phyloP scores from a whole-genome alignment of 2,329 filamentous ascomycete species.

The Fusarium sublunatum region DNA sequence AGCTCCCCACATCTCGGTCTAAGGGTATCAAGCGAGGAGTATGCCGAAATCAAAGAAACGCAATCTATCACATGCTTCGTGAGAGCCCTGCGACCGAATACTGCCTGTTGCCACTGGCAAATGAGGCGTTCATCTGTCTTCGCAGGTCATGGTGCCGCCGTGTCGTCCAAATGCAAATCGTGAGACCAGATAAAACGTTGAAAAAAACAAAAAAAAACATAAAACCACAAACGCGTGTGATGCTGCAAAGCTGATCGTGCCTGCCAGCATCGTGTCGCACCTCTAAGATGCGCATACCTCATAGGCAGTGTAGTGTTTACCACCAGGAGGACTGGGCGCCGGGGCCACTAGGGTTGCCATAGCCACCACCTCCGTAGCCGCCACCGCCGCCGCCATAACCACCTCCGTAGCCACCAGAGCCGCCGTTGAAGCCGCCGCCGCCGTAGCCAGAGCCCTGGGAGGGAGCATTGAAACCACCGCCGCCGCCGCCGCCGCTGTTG shows the following conservation, averaged over 20 bases:
- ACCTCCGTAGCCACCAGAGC: conserved; percentile 75
- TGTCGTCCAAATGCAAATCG: conserved; percentile 52
- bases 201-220: conserved; percentile 41
- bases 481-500: conserved; percentile 55
- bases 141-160: conserved; percentile 57
- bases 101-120: conserved; percentile 50
- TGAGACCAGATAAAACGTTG: conserved; percentile 46
- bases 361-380: conserved; percentile 59
- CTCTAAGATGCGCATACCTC: conserved; percentile 14
- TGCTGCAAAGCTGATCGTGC: conserved; percentile 27
- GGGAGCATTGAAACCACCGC: conserved; percentile 48
- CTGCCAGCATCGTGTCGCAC: conserved; percentile 40
- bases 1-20: conserved; percentile 57
- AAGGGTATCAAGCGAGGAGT: conserved; percentile 59
- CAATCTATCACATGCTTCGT: conserved; percentile 59
- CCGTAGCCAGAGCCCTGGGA: conserved; percentile 55
- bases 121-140: conserved; percentile 50
- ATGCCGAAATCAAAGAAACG: conserved; percentile 59
- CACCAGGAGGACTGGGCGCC: conserved; percentile 77
- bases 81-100: conserved; percentile 54
- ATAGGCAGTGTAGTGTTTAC: conserved; percentile 55
- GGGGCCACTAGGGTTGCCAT: conserved; percentile 76
- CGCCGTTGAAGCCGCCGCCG: conserved; percentile 57
- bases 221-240: conserved; percentile 41
- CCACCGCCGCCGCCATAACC: conserved; percentile 56